Conservation (phyloP, 1,284 basidiomycete genomes). For the Microbotryum lychnidis-dioicae region DNA sequence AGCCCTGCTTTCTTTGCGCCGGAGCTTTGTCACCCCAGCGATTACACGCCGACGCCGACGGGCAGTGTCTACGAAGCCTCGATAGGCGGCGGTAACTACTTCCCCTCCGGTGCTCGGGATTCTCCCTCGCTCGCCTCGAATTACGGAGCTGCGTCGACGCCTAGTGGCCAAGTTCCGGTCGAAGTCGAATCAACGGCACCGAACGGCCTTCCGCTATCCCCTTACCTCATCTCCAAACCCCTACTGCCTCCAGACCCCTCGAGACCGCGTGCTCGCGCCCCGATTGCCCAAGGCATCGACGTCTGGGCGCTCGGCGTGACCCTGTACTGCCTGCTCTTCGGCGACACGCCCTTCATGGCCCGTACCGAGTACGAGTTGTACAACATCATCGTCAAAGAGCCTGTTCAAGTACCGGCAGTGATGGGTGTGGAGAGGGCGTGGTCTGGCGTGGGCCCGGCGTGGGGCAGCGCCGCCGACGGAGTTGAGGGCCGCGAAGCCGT, state of each 20-base stretch:
- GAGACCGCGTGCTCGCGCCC: slow-evolving; percentile 37
- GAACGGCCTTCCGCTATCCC: slow-evolving; percentile 14
- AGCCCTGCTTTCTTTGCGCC: slow-evolving; percentile 97
- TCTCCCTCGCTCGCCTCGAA: slow-evolving; percentile 29
- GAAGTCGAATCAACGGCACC: slow-evolving; percentile 1
- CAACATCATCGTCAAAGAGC: slow-evolving; percentile 67
- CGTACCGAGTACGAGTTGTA: slow-evolving; percentile 72
- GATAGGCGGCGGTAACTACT: slow-evolving; percentile 13
- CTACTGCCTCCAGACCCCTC: slow-evolving; percentile 17
- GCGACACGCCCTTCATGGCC: slow-evolving; percentile 61
- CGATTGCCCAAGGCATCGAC: slow-evolving; percentile 90
- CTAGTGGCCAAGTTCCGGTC: background rate
- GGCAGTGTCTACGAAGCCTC: slow-evolving; percentile 8
- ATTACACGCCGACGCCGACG: slow-evolving; percentile 33
- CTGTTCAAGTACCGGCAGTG: slow-evolving; percentile 60
- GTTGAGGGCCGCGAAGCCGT: slow-evolving; percentile 56
- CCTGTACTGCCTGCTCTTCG: slow-evolving; percentile 88
- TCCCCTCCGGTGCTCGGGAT: slow-evolving; percentile 7
- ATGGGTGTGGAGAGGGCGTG: slow-evolving; percentile 66
- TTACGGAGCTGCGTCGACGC: slow-evolving; percentile 7
- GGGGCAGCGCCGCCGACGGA: slow-evolving; percentile 39
- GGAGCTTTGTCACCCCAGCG: slow-evolving; percentile 60
- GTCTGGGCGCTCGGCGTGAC: slow-evolving; percentile 99
- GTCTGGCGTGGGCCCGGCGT: slow-evolving; percentile 43
- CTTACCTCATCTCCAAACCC: slow-evolving; percentile 29